phyloP scores from a whole-genome alignment of 2,329 filamentous ascomycete species.

The Hirsutella minnesotensis region DNA sequence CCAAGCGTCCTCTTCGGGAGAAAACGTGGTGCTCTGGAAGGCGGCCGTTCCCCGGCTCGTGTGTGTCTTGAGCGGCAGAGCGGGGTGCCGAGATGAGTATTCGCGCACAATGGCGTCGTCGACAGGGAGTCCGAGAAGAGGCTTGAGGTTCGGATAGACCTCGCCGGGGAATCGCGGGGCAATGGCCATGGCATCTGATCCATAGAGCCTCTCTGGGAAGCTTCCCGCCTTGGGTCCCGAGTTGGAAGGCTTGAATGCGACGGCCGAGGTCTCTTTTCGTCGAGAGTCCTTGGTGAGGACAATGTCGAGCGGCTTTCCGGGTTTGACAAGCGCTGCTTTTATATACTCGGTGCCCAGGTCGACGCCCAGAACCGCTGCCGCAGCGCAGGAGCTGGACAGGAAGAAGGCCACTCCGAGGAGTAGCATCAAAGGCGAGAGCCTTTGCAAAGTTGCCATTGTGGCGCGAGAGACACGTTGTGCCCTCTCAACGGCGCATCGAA shows the following conservation, averaged over 20 bases:
- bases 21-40: constrained; percentile 67
- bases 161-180: constrained; percentile 82
- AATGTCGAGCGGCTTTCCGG: constrained; percentile 92
- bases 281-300: constrained; percentile 96
- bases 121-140: constrained; percentile 64
- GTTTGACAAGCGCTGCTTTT: constrained; percentile 92
- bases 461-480: constrained; percentile 7
- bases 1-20: constrained; percentile 50
- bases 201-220: constrained; percentile 85
- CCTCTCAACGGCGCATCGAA: constrained; percentile 7
- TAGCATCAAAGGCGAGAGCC: constrained; percentile 23
- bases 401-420: constrained; percentile 26
- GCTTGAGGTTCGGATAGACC: constrained; percentile 89
- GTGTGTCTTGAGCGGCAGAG: constrained; percentile 54
- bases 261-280: constrained; percentile 82
- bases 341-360: constrained; percentile 95
- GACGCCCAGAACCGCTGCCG: constrained; percentile 73
- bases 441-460: constrained; percentile 21
- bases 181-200: constrained; percentile 80
- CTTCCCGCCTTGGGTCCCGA: constrained; percentile 47
- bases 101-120: constrained; percentile 50
- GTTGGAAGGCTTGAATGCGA: constrained; percentile 84
- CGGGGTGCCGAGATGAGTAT: constrained; percentile 69
- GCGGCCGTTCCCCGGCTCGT: constrained; percentile 55
- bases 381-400: constrained; percentile 36